These are phyloP conservation scores for Solanum neorickii DNA, from an alignment of 257 asterid species.

Conservation along the genomic window DNA sequence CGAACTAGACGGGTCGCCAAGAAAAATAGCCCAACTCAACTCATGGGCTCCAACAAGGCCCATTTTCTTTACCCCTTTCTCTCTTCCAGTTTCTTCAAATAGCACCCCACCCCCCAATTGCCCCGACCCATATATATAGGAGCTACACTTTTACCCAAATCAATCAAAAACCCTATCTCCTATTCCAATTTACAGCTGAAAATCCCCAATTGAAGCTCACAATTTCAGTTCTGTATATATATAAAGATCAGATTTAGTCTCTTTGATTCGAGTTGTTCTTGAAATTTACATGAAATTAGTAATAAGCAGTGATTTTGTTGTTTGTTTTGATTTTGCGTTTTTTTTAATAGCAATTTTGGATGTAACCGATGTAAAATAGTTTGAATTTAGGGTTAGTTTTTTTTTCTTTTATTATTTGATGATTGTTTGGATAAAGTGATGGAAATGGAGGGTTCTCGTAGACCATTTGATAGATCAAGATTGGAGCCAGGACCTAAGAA, in stretches of 20 bases:
- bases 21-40: not conserved
- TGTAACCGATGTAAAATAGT: not conserved
- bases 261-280: not conserved
- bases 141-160: not conserved
- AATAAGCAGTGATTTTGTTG: not conserved
- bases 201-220: not conserved
- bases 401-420: too few relatives aligned
- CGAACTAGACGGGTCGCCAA: not conserved
- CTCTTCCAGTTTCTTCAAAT: not conserved
- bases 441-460: slow-evolving; percentile 78
- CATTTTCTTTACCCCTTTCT: not conserved
- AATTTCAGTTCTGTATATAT: not conserved
- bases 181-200: not conserved
- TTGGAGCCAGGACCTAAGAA: slow-evolving; percentile 68
- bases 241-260: not conserved
- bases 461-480: slow-evolving; percentile 74
- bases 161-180: slow-evolving; percentile 7
- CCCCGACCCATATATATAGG: not conserved
- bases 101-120: not conserved
- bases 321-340: not conserved
- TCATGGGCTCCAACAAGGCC: not conserved
- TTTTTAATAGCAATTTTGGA: not conserved
- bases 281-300: not conserved
- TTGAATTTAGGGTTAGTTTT: not conserved
- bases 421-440: not conserved